Evolutionary conservation across 2,329 filamentous ascomycete genomes (phyloP).

Genomic region (Graphilbum fragrans): DNA sequence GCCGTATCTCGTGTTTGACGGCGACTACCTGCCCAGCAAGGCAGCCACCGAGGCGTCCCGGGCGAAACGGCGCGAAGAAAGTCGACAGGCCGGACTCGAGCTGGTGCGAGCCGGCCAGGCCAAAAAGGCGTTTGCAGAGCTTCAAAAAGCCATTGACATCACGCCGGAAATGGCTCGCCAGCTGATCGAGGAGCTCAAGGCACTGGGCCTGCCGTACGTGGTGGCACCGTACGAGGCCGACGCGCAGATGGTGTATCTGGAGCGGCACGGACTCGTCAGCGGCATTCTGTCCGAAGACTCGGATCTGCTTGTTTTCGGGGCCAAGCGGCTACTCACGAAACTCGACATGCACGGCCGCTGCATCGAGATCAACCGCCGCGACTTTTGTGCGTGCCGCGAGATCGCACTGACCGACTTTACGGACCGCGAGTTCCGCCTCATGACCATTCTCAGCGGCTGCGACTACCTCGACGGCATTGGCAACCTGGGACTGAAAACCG

Average conservation of each 20-base stretch:
- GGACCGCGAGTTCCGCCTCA: slow-evolving; percentile 78
- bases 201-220: slow-evolving; percentile 66
- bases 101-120: slow-evolving; percentile 71
- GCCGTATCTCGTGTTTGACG: slow-evolving; percentile 95
- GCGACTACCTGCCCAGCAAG: slow-evolving; percentile 90
- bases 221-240: slow-evolving; percentile 97
- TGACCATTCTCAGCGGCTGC: slow-evolving; percentile 94
- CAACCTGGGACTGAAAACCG: slow-evolving; percentile 84
- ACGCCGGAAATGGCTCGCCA: slow-evolving; percentile 91
- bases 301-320: slow-evolving; percentile 89
- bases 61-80: slow-evolving; percentile 63
- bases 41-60: slow-evolving; percentile 72
- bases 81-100: slow-evolving; percentile 63
- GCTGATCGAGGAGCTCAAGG: slow-evolving; percentile 85
- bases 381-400: slow-evolving; percentile 82
- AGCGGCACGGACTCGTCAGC: slow-evolving; percentile 68
- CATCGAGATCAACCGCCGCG: slow-evolving; percentile 76
- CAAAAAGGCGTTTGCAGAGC: slow-evolving; percentile 68
- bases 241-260: slow-evolving; percentile 89
- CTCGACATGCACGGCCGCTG: slow-evolving; percentile 89
- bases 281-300: slow-evolving; percentile 96
- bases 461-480: slow-evolving; percentile 85
- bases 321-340: slow-evolving; percentile 82
- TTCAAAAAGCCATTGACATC: slow-evolving; percentile 92
- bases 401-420: slow-evolving; percentile 86